Evolutionary conservation across 169 alveolate species (phyloP).

Genomic region (Plasmodium reichenowi): DNA sequence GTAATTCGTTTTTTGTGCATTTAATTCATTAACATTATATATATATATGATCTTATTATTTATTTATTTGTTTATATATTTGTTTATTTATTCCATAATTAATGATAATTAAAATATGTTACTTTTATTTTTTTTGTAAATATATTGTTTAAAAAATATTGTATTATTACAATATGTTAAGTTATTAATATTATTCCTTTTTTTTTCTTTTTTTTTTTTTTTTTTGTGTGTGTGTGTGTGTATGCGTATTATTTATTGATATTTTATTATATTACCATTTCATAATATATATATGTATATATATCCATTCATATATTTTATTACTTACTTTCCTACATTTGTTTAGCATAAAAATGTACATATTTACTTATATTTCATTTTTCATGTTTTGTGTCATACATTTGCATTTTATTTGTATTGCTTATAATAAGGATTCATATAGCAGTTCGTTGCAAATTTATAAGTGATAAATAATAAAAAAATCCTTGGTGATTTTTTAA

Average conservation of each 20-base stretch:
- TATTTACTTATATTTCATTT: background rate
- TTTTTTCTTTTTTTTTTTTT: background rate
- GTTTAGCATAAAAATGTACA: background rate
- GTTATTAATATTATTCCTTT: too few relatives aligned
- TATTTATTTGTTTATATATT: background rate
- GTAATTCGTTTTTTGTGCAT: constrained; percentile 74
- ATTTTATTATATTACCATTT: background rate
- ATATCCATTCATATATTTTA: background rate
- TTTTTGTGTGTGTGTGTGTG: background rate
- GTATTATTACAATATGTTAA: too few relatives aligned
- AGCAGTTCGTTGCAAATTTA: constrained; percentile 76
- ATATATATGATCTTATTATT: background rate
- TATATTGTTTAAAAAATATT: background rate
- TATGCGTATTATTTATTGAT: background rate
- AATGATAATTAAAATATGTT: background rate
- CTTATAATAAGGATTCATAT: constrained; percentile 40
- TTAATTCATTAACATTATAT: background rate
- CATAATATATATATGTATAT: constrained; percentile 1
- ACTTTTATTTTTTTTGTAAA: background rate
- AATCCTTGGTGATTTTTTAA: background rate
- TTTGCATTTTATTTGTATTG: constrained; percentile 16
- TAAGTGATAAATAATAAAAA: constrained; percentile 35
- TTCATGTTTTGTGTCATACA: background rate
- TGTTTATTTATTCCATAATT: background rate
- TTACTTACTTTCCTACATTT: background rate